Conservation (phyloP, 2,329 filamentous ascomycete species). For the Monascus ruber region DNA sequence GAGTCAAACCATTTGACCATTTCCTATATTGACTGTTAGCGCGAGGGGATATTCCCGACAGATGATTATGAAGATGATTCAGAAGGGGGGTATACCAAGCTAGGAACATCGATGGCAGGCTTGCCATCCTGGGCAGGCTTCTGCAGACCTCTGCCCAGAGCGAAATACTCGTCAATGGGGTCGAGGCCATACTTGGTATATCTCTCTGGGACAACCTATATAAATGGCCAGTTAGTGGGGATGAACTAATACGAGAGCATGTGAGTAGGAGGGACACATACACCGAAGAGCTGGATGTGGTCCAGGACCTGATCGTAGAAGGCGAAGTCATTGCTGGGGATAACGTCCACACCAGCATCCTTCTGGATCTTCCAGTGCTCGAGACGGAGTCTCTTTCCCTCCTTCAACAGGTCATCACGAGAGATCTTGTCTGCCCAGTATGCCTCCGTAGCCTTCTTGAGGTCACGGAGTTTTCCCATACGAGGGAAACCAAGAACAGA, state of each 20-base stretch:
- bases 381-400: slow-evolving; percentile 93
- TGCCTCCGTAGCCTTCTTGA: slow-evolving; percentile 99
- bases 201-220: slow-evolving; percentile 74
- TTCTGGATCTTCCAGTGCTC: slow-evolving; percentile 99
- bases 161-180: slow-evolving; percentile 93
- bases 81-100: slow-evolving; percentile 43
- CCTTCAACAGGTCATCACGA: slow-evolving; percentile 75
- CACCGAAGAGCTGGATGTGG: slow-evolving; percentile 96
- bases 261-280: slow-evolving; percentile 39
- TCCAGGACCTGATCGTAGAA: slow-evolving; percentile 96
- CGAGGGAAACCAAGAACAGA: slow-evolving; percentile 96
- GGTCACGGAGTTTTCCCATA: slow-evolving; percentile 95
- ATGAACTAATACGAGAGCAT: background rate
- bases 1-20: slow-evolving; percentile 99
- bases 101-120: slow-evolving; percentile 68
- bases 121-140: slow-evolving; percentile 50
- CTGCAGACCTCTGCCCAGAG: slow-evolving; percentile 98
- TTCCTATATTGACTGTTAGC: slow-evolving; percentile 45
- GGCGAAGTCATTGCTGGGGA: slow-evolving; percentile 99
- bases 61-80: no score
- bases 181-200: slow-evolving; percentile 86
- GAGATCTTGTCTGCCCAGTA: slow-evolving; percentile 95
- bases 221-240: slow-evolving; percentile 5
- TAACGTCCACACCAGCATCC: slow-evolving; percentile 91
- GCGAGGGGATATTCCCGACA: background rate